Evolutionary conservation across 306 rosid species (phyloP).

Genomic region (Crataegus laevigata): DNA sequence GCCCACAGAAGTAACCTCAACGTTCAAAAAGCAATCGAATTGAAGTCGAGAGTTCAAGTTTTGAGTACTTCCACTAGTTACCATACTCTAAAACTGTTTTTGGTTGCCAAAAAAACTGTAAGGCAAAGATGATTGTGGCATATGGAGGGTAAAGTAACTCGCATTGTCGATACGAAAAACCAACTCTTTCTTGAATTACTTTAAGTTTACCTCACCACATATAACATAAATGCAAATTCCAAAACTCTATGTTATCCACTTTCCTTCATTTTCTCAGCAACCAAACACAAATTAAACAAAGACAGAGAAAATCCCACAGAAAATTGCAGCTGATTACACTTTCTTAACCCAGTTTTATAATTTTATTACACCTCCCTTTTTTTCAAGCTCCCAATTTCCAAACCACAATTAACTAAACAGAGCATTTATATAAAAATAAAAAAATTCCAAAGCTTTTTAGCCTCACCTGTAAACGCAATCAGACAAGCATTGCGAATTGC

Average conservation of each 20-base stretch:
- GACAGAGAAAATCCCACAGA: background rate
- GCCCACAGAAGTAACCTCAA: background rate
- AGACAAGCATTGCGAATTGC: slow-evolving; percentile 51
- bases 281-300: background rate
- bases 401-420: background rate
- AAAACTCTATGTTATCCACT: slow-evolving; percentile 1
- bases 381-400: background rate
- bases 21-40: background rate
- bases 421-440: background rate
- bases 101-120: background rate
- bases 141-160: background rate
- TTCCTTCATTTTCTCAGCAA: slow-evolving; percentile 9
- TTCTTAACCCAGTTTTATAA: background rate
- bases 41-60: background rate
- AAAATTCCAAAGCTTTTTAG: background rate
- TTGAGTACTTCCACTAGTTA: slow-evolving; percentile 3
- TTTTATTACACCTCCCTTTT: background rate
- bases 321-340: background rate
- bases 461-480: slow-evolving; percentile 41
- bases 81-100: background rate
- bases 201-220: background rate
- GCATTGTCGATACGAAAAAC: background rate
- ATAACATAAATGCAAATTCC: background rate
- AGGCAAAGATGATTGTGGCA: background rate
- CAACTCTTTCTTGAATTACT: background rate